These are phyloP conservation scores for Abelmoschus esculentus DNA, from an alignment of 345 rosid genomes.

Conservation along the genomic window DNA sequence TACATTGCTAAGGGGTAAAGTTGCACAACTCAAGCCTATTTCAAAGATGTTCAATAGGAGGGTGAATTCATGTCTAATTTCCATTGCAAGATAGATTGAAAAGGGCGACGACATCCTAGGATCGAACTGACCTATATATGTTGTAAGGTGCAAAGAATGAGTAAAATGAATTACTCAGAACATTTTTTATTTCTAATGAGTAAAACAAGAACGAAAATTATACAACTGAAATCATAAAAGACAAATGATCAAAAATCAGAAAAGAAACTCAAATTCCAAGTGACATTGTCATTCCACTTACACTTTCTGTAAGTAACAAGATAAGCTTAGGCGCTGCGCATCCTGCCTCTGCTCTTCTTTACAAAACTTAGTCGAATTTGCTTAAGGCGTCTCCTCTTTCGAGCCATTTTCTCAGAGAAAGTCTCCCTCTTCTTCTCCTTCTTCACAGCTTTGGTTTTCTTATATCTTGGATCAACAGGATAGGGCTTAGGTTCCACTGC, in stretches of 20 bases:
- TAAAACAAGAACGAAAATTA: not conserved
- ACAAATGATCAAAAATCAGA: not conserved
- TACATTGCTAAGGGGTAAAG: not conserved
- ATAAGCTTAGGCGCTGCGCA: conserved; percentile 23
- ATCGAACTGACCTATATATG: not conserved
- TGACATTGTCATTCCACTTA: not conserved
- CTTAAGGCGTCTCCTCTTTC: conserved; percentile 78
- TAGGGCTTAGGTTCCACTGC: conserved; percentile 62
- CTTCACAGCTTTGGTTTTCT: conserved; percentile 51
- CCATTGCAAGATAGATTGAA: not conserved
- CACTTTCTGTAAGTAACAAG: not conserved
- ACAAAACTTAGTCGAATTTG: conserved; percentile 79
- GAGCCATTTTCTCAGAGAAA: conserved; percentile 83
- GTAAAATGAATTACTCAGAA: not conserved
- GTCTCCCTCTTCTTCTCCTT: conserved; percentile 86
- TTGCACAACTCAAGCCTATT: not conserved
- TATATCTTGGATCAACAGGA: conserved; percentile 47
- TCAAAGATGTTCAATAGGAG: too few species aligned
- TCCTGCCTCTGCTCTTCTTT: conserved; percentile 59
- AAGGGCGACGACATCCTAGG: not conserved
- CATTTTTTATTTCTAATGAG: not conserved
- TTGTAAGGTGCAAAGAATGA: too few species aligned
- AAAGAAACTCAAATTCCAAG: not conserved
- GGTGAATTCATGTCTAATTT: too few species aligned
- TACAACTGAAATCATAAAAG: conserved; percentile 1